phyloP scores from a whole-genome alignment of 2,329 filamentous ascomycete genomes.

The Fusarium sp. region DNA sequence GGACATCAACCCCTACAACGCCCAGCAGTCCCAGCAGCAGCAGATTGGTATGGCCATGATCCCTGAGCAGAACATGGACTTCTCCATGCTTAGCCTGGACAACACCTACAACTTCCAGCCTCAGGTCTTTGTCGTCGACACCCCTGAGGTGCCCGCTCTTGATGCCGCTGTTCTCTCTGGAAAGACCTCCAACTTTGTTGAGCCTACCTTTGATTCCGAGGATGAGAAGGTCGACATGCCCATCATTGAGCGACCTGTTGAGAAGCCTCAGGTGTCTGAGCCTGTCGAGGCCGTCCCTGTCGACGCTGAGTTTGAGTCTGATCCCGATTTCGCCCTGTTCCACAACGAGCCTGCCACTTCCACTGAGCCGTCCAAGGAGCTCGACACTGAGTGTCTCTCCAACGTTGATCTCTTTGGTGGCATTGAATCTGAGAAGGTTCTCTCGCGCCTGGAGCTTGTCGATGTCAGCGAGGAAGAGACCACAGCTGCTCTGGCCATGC shows the following conservation, averaged over 20 bases:
- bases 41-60: slow-evolving; percentile 87
- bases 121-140: slow-evolving; percentile 80
- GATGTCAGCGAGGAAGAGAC: slow-evolving; percentile 65
- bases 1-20: slow-evolving; percentile 72
- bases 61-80: slow-evolving; percentile 81
- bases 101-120: slow-evolving; percentile 72
- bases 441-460: slow-evolving; percentile 73
- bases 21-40: slow-evolving; percentile 68
- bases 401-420: slow-evolving; percentile 62
- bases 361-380: slow-evolving; percentile 48
- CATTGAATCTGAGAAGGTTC: slow-evolving; percentile 72
- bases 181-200: slow-evolving; percentile 71
- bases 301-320: slow-evolving; percentile 71
- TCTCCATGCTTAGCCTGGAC: slow-evolving; percentile 75
- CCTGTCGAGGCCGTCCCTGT: slow-evolving; percentile 42
- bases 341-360: slow-evolving; percentile 54
- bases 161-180: slow-evolving; percentile 74
- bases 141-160: slow-evolving; percentile 74
- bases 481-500: slow-evolving; percentile 58
- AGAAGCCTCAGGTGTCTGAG: slow-evolving; percentile 49
- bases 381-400: slow-evolving; percentile 57
- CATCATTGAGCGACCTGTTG: slow-evolving; percentile 61
- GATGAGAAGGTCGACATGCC: slow-evolving; percentile 69
- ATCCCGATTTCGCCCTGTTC: slow-evolving; percentile 72
- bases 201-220: slow-evolving; percentile 56